phyloP scores from a whole-genome alignment of 2,329 filamentous ascomycete species.

The Microdochium trichocladiopsis region DNA sequence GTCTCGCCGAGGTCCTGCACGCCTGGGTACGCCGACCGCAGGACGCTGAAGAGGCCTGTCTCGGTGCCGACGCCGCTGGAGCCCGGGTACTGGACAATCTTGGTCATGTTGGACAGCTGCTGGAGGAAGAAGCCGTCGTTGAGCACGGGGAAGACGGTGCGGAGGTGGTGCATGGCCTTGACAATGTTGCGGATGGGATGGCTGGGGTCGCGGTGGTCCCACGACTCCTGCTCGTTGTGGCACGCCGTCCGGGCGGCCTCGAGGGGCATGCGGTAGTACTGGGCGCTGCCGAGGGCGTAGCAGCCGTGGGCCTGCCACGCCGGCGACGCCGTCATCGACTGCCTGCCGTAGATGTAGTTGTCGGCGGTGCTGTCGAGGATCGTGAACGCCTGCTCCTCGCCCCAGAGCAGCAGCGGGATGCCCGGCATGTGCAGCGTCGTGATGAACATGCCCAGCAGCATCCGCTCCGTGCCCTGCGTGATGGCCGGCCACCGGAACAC shows the following conservation, averaged over 20 bases:
- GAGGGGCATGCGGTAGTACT: constrained; percentile 49
- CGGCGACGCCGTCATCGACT: constrained; percentile 51
- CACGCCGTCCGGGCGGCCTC: constrained; percentile 44
- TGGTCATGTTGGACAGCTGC: constrained; percentile 47
- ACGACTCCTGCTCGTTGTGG: constrained; percentile 43
- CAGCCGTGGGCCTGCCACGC: constrained; percentile 60
- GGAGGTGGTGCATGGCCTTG: constrained; percentile 54
- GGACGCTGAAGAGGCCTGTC: constrained; percentile 47
- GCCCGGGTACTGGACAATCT: constrained; percentile 38
- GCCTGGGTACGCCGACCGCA: constrained; percentile 35
- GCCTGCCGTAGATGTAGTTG: constrained; percentile 58
- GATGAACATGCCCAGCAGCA: constrained; percentile 50
- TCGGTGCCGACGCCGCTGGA: constrained; percentile 40
- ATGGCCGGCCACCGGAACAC: constrained; percentile 58
- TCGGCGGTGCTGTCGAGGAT: constrained; percentile 52
- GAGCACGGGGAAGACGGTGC: constrained; percentile 45
- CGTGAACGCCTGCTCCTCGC: constrained; percentile 58
- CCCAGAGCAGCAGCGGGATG: constrained; percentile 52
- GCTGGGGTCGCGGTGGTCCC: constrained; percentile 56
- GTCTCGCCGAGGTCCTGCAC: constrained; percentile 41
- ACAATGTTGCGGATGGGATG: constrained; percentile 53
- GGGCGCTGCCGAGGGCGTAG: constrained; percentile 43
- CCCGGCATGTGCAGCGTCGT: constrained; percentile 53
- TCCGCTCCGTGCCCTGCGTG: constrained; percentile 45
- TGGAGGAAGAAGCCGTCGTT: constrained; percentile 52